A percentile compares a stretch with the other conserved stretches of the same genome.
Conservation (phyloP, 2,329 filamentous ascomycete species). For the Teratosphaeria destructans region DNA sequence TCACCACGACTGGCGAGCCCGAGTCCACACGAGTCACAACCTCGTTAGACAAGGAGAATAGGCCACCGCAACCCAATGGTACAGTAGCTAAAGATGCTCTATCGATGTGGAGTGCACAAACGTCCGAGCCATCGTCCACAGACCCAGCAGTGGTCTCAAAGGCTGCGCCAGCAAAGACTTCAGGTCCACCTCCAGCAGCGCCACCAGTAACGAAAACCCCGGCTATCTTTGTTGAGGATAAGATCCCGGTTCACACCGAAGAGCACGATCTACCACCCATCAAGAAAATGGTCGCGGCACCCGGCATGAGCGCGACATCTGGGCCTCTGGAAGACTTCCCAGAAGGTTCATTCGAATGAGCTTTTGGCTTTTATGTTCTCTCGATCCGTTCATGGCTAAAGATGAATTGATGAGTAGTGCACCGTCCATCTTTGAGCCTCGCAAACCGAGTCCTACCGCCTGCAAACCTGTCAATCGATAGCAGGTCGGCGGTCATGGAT, state of each 20-base stretch:
- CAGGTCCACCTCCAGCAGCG: not conserved
- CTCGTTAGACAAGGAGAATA: not conserved
- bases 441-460: not conserved
- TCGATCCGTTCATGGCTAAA: not conserved
- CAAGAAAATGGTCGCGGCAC: slow-evolving; percentile 9
- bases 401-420: not conserved
- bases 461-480: not conserved
- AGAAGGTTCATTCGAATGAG: slow-evolving; percentile 3
- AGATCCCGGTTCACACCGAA: slow-evolving; percentile 15
- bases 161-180: not conserved
- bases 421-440: not conserved
- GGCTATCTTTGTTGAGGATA: slow-evolving; percentile 10
- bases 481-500: not conserved
- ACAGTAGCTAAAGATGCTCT: not conserved
- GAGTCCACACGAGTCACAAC: not conserved
- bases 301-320: slow-evolving; percentile 23
- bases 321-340: slow-evolving; percentile 23
- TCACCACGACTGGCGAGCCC: slow-evolving; percentile 5
- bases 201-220: not conserved
- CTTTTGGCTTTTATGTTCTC: not conserved
- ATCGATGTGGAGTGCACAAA: not conserved
- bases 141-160: not conserved
- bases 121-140: not conserved
- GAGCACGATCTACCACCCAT: slow-evolving; percentile 8
- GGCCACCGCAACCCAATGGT: not conserved